Conservation (phyloP, 345 rosid genomes). For the Clausena lansium region DNA sequence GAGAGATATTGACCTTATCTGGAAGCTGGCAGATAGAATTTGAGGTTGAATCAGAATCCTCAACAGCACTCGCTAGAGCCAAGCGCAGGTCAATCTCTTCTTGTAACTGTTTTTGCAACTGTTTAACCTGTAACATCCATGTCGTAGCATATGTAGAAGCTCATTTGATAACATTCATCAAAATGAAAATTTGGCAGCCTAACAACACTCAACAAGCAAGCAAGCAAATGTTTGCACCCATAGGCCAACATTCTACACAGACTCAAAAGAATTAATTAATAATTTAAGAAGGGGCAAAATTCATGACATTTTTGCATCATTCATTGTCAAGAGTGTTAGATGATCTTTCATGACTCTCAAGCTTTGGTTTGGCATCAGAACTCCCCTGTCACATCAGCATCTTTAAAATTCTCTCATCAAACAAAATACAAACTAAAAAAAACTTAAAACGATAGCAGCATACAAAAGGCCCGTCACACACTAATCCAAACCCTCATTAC, state of each 20-base stretch:
- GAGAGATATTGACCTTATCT: constrained; percentile 46
- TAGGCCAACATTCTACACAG: neutral
- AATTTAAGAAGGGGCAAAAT: neutral
- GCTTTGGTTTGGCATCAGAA: neutral
- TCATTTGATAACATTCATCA: neutral
- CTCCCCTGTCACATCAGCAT: neutral
- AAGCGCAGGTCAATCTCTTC: constrained; percentile 67
- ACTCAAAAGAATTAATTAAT: neutral
- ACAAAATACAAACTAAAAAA: neutral
- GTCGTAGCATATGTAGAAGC: constrained; percentile 4
- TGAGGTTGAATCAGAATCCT: constrained; percentile 50
- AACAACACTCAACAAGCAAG: neutral
- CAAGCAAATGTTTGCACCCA: neutral
- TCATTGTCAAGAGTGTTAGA: neutral
- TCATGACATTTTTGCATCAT: neutral
- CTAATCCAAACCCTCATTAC: neutral
- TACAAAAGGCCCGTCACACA: neutral
- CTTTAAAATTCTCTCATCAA: neutral
- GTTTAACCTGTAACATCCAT: constrained; percentile 53
- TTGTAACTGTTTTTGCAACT: constrained; percentile 66
- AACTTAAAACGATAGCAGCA: neutral
- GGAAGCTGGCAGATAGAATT: constrained; percentile 66
- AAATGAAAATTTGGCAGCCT: neutral
- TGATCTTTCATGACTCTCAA: neutral
- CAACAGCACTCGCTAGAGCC: constrained; percentile 66